phyloP scores from a whole-genome alignment of 164 flowering plant species.

The Tinospora cordifolia region DNA sequence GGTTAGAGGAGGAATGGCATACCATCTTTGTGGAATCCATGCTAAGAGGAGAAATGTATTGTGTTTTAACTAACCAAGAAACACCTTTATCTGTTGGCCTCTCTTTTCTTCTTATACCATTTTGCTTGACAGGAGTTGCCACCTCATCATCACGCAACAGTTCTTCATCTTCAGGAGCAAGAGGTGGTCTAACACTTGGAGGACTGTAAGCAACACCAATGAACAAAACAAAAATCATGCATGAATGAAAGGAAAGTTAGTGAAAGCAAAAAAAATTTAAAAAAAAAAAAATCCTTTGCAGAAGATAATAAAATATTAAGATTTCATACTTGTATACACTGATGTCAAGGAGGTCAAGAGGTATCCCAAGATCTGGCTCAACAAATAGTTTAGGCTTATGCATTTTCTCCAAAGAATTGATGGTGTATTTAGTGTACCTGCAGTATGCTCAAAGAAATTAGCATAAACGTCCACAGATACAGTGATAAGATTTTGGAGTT shows the following conservation, averaged over 20 bases:
- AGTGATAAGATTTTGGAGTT: background rate
- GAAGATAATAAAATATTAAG: conserved; percentile 5
- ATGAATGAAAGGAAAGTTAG: background rate
- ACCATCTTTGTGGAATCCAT: conserved; percentile 82
- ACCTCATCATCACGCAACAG: conserved; percentile 68
- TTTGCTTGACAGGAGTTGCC: conserved; percentile 60
- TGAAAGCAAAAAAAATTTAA: background rate
- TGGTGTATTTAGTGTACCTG: conserved; percentile 73
- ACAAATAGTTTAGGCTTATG: conserved; percentile 87
- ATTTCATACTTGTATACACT: conserved; percentile 87
- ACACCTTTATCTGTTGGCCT: conserved; percentile 95
- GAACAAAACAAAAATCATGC: background rate
- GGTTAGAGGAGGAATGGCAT: conserved; percentile 1
- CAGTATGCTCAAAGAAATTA: conserved; percentile 11
- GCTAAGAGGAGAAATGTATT: conserved; percentile 90
- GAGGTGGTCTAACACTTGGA: conserved; percentile 43
- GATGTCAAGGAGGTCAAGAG: conserved; percentile 91
- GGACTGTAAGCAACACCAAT: conserved; percentile 35
- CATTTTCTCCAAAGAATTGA: conserved; percentile 85
- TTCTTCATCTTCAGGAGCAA: conserved; percentile 89
- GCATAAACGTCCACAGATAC: background rate
- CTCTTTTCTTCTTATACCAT: conserved; percentile 80
- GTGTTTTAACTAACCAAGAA: conserved; percentile 95
- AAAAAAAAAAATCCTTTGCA: background rate
- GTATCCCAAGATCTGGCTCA: conserved; percentile 95